Evolutionary conservation across 2,329 filamentous ascomycete species (phyloP).

Genomic region (Pseudogymnoascus sp.): DNA sequence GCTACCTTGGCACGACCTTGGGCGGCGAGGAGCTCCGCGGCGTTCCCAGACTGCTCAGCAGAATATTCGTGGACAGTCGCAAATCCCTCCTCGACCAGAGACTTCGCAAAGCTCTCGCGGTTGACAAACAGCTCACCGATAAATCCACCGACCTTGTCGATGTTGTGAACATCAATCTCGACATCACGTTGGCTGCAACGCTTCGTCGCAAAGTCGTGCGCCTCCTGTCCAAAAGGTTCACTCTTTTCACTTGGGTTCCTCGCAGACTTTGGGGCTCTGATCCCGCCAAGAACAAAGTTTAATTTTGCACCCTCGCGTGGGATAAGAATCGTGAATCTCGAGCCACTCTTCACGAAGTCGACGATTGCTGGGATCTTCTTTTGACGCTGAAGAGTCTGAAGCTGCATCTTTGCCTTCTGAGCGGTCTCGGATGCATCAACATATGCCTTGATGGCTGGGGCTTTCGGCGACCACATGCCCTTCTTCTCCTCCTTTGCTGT

Average conservation of each 20-base stretch:
- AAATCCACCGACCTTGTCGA: slow-evolving; percentile 95
- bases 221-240: slow-evolving; percentile 92
- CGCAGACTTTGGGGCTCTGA: slow-evolving; percentile 81
- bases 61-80: slow-evolving; percentile 91
- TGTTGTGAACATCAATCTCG: slow-evolving; percentile 88
- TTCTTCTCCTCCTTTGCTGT: slow-evolving; percentile 78
- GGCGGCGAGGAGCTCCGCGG: slow-evolving; percentile 75
- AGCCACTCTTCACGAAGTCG: slow-evolving; percentile 96
- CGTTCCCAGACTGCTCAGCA: slow-evolving; percentile 88
- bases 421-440: slow-evolving; percentile 84
- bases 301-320: slow-evolving; percentile 90
- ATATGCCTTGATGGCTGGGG: slow-evolving; percentile 72
- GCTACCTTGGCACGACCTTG: slow-evolving; percentile 84
- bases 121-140: slow-evolving; percentile 91
- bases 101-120: slow-evolving; percentile 90
- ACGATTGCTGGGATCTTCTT: slow-evolving; percentile 89
- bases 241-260: slow-evolving; percentile 67
- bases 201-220: slow-evolving; percentile 80
- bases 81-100: slow-evolving; percentile 86
- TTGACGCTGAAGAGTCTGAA: slow-evolving; percentile 78
- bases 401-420: slow-evolving; percentile 92
- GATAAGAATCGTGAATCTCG: slow-evolving; percentile 83
- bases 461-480: slow-evolving; percentile 90
- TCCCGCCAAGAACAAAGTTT: slow-evolving; percentile 87
- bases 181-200: slow-evolving; percentile 90